Conservation (phyloP, 1,139 yeast genomes). For the Debaryomycetaceae sp. region DNA sequence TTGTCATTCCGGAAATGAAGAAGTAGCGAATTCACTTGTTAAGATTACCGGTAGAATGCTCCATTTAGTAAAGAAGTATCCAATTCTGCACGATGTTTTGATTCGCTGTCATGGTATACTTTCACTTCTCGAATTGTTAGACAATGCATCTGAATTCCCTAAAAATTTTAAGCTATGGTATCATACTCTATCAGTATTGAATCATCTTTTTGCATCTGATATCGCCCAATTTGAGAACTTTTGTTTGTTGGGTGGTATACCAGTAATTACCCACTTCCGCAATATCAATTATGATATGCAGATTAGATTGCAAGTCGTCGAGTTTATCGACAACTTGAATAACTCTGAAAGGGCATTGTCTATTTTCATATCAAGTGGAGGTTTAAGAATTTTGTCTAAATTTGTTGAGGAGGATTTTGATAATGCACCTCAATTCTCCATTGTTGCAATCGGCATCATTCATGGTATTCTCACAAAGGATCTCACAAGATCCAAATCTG, state of each 20-base stretch:
- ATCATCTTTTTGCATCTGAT: slow-evolving; percentile 34
- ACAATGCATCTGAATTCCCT: slow-evolving; percentile 32
- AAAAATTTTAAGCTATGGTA: slow-evolving; percentile 35
- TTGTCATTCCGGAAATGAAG: slow-evolving; percentile 31
- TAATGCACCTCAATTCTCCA: slow-evolving; percentile 42
- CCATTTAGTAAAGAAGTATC: slow-evolving; percentile 41
- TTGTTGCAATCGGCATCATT: slow-evolving; percentile 46
- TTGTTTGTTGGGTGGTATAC: slow-evolving; percentile 58
- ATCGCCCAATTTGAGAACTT: slow-evolving; percentile 45
- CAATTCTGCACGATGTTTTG: slow-evolving; percentile 39
- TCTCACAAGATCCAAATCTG: slow-evolving; percentile 47
- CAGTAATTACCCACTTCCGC: slow-evolving; percentile 45
- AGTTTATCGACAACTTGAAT: slow-evolving; percentile 38
- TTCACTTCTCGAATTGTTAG: slow-evolving; percentile 47
- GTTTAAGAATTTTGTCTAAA: slow-evolving; percentile 47
- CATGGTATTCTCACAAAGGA: slow-evolving; percentile 42
- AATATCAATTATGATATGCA: slow-evolving; percentile 30
- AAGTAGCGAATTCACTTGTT: slow-evolving; percentile 26
- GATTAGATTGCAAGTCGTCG: slow-evolving; percentile 44
- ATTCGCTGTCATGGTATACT: slow-evolving; percentile 50
- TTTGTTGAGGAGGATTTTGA: slow-evolving; percentile 56
- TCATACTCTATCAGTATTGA: slow-evolving; percentile 40
- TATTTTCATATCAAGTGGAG: slow-evolving; percentile 57
- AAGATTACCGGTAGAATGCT: slow-evolving; percentile 42
- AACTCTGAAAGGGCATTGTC: slow-evolving; percentile 40